Conservation (phyloP, 805 yeast genomes). For the Danielia oregonensis region DNA sequence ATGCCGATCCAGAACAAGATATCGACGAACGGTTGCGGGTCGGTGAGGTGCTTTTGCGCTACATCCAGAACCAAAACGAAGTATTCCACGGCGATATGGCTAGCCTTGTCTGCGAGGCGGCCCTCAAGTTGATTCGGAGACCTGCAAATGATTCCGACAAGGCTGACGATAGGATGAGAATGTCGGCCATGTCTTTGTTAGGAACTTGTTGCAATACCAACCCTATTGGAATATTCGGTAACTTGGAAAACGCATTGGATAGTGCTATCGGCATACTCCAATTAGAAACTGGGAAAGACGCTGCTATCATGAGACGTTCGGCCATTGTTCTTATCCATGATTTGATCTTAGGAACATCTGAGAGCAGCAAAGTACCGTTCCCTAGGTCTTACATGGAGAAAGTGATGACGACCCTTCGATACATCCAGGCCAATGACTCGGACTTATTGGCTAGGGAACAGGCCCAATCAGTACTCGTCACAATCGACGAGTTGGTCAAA, state of each 20-base stretch:
- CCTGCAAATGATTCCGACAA: constrained; percentile 19
- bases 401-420: constrained; percentile 41
- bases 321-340: constrained; percentile 69
- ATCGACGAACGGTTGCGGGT: constrained; percentile 70
- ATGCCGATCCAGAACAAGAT: constrained; percentile 21
- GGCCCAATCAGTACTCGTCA: constrained; percentile 34
- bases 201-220: constrained; percentile 64
- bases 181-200: constrained; percentile 85
- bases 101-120: constrained; percentile 37
- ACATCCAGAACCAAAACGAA: constrained; percentile 47
- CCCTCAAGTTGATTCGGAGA: constrained; percentile 38
- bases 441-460: constrained; percentile 63
- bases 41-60: constrained; percentile 76
- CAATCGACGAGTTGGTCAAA: constrained; percentile 26
- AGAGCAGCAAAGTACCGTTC: constrained; percentile 45
- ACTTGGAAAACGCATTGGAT: constrained; percentile 60
- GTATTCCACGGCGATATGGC: constrained; percentile 46
- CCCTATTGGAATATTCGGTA: constrained; percentile 47
- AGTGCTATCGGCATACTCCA: constrained; percentile 72
- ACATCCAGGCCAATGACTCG: constrained; percentile 43
- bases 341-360: constrained; percentile 45
- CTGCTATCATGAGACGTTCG: constrained; percentile 66
- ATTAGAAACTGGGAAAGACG: constrained; percentile 45
- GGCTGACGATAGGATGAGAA: constrained; percentile 60
- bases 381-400: constrained; percentile 47